Evolutionary conservation across 2,329 filamentous ascomycete species (phyloP), one percentile per base, ranked within the genome.

Genomic region (Neofusicoccum sp.): DNA sequence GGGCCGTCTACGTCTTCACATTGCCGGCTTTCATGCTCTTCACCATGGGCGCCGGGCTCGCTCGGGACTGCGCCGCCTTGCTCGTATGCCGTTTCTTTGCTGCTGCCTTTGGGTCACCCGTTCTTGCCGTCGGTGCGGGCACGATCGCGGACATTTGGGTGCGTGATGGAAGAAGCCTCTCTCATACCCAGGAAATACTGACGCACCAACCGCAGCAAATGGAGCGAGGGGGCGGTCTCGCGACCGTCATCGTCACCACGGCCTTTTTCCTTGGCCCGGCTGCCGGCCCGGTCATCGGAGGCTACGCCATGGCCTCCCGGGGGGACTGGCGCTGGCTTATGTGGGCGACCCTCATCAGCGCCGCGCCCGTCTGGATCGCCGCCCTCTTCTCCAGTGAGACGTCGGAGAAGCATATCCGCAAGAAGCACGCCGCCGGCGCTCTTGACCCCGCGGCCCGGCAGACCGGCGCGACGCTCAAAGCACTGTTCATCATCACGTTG

Each of bases 261-360:
- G 79, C 80, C 12, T 84, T 89, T 38, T 90, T 90, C 66, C 81
- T 83, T 1, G 87, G 87, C 4, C 88, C 88, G 0, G 77, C 89
- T 26, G 74, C 89, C 34, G 87, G 86, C 0, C 88, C 88, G 5
- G 86, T 89, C 48, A 82, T 89, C 53, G 88, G 88, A 54, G 87
- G 87, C 16, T 90, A 86, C 76, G 88, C 43, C 1, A 24, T 47
- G 6, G n/a, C 12, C 24, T 12, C 3, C 24, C 11, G 12, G 43
- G 9, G 76, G 57, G 70, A 68, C 34, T 80, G 76, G 75, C 69
- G 72, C 4, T 81, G 73, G 73, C 71, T 70, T 1, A 73, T 79
- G 64, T 80, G 78, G 77, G 71, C 70, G 61, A 76, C 74, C 28
- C 70, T 80, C 12, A 73, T 80, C 65, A 69, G 79, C 62, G 70